Evolutionary conservation across 1,139 yeast genomes (phyloP).

Genomic region (Suhomyces ambrosiae): DNA sequence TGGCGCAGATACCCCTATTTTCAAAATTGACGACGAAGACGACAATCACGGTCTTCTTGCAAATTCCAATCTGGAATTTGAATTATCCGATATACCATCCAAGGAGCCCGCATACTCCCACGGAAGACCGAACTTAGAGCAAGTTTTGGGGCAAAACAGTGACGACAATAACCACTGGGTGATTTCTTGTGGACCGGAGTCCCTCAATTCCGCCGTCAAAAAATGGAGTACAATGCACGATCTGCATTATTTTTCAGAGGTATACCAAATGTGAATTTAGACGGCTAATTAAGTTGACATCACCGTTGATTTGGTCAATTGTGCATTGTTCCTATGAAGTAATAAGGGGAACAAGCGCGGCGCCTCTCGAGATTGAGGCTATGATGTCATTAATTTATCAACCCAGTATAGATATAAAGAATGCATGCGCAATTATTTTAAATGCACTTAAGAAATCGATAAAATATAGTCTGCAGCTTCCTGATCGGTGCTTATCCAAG

Average conservation of each 20-base stretch:
- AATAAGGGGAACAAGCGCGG: too few relatives aligned
- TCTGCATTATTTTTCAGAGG: conserved; percentile 48
- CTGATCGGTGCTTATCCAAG: too few relatives aligned
- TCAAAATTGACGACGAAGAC: conserved; percentile 20
- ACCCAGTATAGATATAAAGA: too few relatives aligned
- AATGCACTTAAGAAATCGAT: too few relatives aligned
- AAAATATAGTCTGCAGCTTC: too few relatives aligned
- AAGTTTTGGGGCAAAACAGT: conserved; percentile 29
- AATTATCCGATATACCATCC: conserved; percentile 18
- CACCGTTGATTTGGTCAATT: too few relatives aligned
- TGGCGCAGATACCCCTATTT: conserved; percentile 12
- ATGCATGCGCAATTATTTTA: too few relatives aligned
- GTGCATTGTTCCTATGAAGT: too few relatives aligned
- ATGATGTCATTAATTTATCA: too few relatives aligned
- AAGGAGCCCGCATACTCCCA: conserved; percentile 8
- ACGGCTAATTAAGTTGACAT: too few relatives aligned
- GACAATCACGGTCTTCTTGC: conserved; percentile 24
- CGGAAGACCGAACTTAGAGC: conserved; percentile 47
- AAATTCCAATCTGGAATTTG: conserved; percentile 22
- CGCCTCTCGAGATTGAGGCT: too few relatives aligned
- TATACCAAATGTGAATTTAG: conserved; percentile 30
- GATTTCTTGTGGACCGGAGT: conserved; percentile 71
- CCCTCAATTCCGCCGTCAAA: conserved; percentile 51
- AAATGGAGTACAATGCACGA: conserved; percentile 41
- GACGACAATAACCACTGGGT: conserved; percentile 49